These are phyloP conservation scores for Tetragonia tetragonoides DNA, from an alignment of 148 eudicot genomes.

Conservation along the genomic window DNA sequence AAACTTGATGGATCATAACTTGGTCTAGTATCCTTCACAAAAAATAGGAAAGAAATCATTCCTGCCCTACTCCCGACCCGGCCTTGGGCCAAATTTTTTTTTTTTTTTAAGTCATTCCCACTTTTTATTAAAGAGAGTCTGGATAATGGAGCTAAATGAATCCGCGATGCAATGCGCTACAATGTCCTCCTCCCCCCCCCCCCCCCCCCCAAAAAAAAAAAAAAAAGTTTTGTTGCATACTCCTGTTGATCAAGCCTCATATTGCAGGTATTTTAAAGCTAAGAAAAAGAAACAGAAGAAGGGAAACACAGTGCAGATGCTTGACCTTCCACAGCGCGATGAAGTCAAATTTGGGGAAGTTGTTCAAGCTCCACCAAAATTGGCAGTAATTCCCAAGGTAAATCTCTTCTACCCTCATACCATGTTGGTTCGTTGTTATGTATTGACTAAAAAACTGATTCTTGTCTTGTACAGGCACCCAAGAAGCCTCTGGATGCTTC, in stretches of 20 bases:
- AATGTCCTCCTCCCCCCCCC: too few species aligned
- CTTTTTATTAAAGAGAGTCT: too few species aligned
- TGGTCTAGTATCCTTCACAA: too few species aligned
- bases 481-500: conserved; percentile 59
- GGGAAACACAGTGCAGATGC: conserved; percentile 37
- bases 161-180: too few species aligned
- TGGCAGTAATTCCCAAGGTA: conserved; percentile 54
- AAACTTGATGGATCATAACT: too few species aligned
- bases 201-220: too few species aligned
- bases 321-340: conserved; percentile 59
- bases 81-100: too few species aligned
- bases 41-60: too few species aligned
- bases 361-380: conserved; percentile 82
- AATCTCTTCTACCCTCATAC: neutral
- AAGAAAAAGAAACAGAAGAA: conserved; percentile 68
- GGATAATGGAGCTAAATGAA: too few species aligned
- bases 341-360: conserved; percentile 82
- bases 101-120: too few species aligned
- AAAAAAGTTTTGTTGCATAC: too few species aligned
- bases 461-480: conserved; percentile 39
- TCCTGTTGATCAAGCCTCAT: neutral
- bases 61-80: too few species aligned
- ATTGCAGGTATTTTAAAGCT: conserved; percentile 59
- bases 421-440: neutral
- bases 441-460: neutral